A percentile compares a stretch with the other conserved stretches of the same genome.
phyloP scores from a whole-genome alignment of 352 stramenopile genomes.

The Phytophthora foliorum region DNA sequence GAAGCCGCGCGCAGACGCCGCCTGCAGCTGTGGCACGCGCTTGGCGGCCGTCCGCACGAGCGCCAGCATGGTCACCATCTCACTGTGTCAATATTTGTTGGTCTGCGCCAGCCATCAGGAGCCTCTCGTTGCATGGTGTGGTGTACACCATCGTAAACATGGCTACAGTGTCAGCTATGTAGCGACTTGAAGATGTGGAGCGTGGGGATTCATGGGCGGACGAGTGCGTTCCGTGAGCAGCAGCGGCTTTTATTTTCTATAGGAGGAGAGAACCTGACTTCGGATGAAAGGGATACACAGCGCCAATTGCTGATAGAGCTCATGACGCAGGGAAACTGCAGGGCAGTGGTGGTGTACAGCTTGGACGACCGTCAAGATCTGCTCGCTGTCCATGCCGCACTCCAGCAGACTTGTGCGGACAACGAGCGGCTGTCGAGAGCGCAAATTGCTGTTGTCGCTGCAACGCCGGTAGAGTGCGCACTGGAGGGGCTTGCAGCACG shows the following conservation, averaged over 20 bases:
- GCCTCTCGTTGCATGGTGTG: conserved; percentile 32
- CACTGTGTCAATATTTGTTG: conserved; percentile 4
- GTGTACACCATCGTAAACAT: not conserved
- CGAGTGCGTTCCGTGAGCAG: conserved; percentile 46
- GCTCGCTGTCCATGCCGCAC: conserved; percentile 30
- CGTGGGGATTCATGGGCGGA: conserved; percentile 41
- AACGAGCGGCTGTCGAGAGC: conserved; percentile 41
- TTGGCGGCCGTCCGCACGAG: conserved; percentile 59
- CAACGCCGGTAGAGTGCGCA: conserved; percentile 32
- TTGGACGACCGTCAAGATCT: conserved; percentile 44
- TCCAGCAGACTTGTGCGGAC: conserved; percentile 39
- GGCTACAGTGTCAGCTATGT: no score
- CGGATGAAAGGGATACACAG: conserved; percentile 14
- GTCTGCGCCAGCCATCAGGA: conserved; percentile 36
- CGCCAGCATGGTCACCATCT: conserved; percentile 53
- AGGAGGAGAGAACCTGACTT: conserved; percentile 18
- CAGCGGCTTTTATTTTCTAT: conserved; percentile 69
- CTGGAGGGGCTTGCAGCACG: conserved; percentile 25
- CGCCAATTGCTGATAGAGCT: conserved; percentile 38
- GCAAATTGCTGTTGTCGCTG: conserved; percentile 40
- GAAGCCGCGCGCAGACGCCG: conserved; percentile 20
- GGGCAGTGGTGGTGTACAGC: conserved; percentile 40
- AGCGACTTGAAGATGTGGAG: conserved; percentile 65
- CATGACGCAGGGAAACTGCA: conserved; percentile 48
- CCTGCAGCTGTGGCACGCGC: conserved; percentile 26